Evolutionary conservation across 768 basidiomycete species (phyloP).

Genomic region (Steccherinum ochraceum): DNA sequence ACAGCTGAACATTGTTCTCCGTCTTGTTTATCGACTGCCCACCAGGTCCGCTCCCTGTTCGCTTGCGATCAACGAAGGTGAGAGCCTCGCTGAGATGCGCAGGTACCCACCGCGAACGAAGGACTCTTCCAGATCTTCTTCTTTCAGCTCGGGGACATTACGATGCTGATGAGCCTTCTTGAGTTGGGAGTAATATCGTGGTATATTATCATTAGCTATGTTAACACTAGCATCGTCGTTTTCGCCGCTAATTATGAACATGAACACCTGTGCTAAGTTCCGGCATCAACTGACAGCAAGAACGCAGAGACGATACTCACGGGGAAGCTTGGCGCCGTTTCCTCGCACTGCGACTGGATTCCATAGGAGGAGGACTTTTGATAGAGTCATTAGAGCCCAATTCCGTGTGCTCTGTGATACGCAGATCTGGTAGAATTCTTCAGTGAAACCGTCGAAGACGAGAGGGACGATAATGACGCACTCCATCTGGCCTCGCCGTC

Average conservation of each 20-base stretch:
- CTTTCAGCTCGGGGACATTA: constrained; percentile 57
- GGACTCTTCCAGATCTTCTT: constrained; percentile 78
- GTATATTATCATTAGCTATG: constrained; percentile 14
- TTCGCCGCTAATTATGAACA: constrained; percentile 21
- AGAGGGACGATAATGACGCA: constrained; percentile 24
- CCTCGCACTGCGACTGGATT: constrained; percentile 41
- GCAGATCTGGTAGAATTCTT: constrained; percentile 45
- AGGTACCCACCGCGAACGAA: constrained; percentile 71
- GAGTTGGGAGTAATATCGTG: constrained; percentile 58
- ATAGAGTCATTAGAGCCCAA: constrained; percentile 80
- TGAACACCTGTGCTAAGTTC: constrained; percentile 18
- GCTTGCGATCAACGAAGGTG: constrained; percentile 9
- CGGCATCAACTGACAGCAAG: constrained; percentile 8
- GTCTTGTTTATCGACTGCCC: constrained; percentile 98
- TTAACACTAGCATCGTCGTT: constrained; percentile 7
- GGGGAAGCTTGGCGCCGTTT: constrained; percentile 25
- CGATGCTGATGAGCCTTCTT: constrained; percentile 65
- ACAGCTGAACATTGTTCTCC: constrained; percentile 82
- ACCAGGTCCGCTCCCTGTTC: constrained; percentile 80
- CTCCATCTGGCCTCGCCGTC: constrained; percentile 50
- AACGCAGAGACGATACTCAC: constrained; percentile 5
- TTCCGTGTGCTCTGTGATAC: constrained; percentile 76
- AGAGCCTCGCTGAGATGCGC: constrained; percentile 1
- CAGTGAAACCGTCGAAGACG: neutral
- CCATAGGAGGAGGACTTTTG: constrained; percentile 47